phyloP scores from a whole-genome alignment of 805 yeast genomes.

The Debaryomyces hansenii region DNA sequence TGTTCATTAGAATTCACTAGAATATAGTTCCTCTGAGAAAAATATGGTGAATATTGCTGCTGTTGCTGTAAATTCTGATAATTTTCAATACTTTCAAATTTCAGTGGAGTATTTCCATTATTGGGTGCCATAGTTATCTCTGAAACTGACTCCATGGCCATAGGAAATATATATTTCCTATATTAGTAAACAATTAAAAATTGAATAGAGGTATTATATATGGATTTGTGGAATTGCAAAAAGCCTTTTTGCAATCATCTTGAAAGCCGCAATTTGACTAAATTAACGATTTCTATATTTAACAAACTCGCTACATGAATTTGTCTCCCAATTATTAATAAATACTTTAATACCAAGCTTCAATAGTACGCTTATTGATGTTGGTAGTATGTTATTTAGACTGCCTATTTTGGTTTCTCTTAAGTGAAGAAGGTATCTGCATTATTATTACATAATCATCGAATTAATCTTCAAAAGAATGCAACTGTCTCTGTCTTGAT shows the following conservation, averaged over 20 bases:
- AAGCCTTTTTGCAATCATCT: slow-evolving; percentile 1
- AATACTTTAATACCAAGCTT: too few relatives aligned
- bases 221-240: slow-evolving; percentile 3
- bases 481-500: background rate
- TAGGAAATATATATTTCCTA: background rate
- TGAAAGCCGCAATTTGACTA: background rate
- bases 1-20: slow-evolving; percentile 4
- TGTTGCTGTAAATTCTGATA: slow-evolving; percentile 1
- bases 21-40: slow-evolving; percentile 5
- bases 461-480: background rate
- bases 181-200: background rate
- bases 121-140: background rate
- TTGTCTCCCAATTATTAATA: too few relatives aligned
- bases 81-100: slow-evolving; percentile 1
- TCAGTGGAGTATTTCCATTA: background rate
- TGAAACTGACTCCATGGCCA: background rate
- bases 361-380: too few relatives aligned
- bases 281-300: background rate
- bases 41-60: slow-evolving; percentile 5
- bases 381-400: too few relatives aligned
- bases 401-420: too few relatives aligned
- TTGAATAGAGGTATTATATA: background rate
- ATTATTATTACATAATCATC: too few relatives aligned
- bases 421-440: too few relatives aligned
- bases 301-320: too few relatives aligned